A percentile compares a stretch with the other conserved stretches of the same genome.
These are phyloP conservation scores for Stephanodiscus minutulus DNA, from an alignment of 108 stramenopile species.

Conservation along the genomic window DNA sequence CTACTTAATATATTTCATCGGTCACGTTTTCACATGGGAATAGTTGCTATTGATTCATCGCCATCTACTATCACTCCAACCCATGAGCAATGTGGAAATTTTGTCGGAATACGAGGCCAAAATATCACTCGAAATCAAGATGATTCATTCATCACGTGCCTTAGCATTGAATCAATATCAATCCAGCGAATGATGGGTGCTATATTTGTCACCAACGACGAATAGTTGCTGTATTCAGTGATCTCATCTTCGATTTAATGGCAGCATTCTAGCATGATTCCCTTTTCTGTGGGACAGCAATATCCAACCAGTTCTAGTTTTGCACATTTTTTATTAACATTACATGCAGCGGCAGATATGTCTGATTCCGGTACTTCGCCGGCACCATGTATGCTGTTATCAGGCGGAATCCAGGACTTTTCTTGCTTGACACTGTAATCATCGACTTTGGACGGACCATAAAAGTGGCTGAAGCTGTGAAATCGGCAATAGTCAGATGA, in stretches of 20 bases:
- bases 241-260: too few relatives aligned
- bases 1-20: background rate
- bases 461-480: conserved; percentile 34
- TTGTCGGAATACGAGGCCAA: background rate
- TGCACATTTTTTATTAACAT: conserved; percentile 28
- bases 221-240: background rate
- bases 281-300: conserved; percentile 37
- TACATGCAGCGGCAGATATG: conserved; percentile 7
- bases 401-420: conserved; percentile 12
- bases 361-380: background rate
- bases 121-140: background rate
- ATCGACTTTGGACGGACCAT: conserved; percentile 33
- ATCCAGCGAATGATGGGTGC: too few relatives aligned
- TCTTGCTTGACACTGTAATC: conserved; percentile 18
- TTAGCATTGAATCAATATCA: background rate
- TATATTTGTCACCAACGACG: background rate
- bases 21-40: background rate
- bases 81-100: background rate
- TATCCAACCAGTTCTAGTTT: conserved; percentile 23
- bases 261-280: conserved; percentile 44
- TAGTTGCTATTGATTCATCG: background rate
- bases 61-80: background rate
- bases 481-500: background rate
- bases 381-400: background rate
- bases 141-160: background rate